Evolutionary conservation across 176 grass and related monocot genomes (phyloP), one percentile per base, ranked within the genome.

Genomic region (Alloteropsis semialata): DNA sequence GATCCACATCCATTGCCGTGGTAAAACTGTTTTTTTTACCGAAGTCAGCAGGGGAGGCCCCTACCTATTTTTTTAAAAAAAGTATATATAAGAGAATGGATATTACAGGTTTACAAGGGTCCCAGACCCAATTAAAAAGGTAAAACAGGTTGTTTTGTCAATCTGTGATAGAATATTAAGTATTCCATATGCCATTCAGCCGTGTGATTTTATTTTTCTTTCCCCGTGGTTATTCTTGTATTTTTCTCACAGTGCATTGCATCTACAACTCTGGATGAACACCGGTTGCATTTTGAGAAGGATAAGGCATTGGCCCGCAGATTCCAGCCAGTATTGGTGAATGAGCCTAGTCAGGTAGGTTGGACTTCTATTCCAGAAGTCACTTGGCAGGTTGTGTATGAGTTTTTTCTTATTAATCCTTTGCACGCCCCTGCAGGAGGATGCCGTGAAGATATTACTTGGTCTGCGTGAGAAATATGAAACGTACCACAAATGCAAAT

Each of bases 251-350:
- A 99, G 96, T 99, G 96, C 81, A 99, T 99, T 83, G 96, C 96
- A 46, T 92, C 96, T 43, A 96, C 96, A 51, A 99, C 96, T 75
- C 42, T 96, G 32, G 89, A 89, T 82, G 96, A 99, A 84, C 91
- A 99, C 73, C 88, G 78, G 46, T 81, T 87, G 72, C 96, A 99
- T 90, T 96, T 99, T 70, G 96, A 96, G 49, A 99, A 99, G 81
- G 96, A 99, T 60, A 99, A 99, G 62, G 96, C 91, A 84, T 99
- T 99, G 84, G 93, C 96, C 50, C 96, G 96, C 43, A 83, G 96
- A 71, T 99, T 99, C 65, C 96, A 99, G 69, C 96, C 93, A 58
- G 91, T 96, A 75, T 89, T 84, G 50, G 87, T 99, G 59, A 90
- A 90, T 70, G 96, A 99, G 75, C 91, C 96, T 66, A 96, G 93